Evolutionary conservation across 495 filamentous ascomycete genomes (phyloP), one percentile per base, ranked within the genome.

Genomic region (Aspergillus hancockii): DNA sequence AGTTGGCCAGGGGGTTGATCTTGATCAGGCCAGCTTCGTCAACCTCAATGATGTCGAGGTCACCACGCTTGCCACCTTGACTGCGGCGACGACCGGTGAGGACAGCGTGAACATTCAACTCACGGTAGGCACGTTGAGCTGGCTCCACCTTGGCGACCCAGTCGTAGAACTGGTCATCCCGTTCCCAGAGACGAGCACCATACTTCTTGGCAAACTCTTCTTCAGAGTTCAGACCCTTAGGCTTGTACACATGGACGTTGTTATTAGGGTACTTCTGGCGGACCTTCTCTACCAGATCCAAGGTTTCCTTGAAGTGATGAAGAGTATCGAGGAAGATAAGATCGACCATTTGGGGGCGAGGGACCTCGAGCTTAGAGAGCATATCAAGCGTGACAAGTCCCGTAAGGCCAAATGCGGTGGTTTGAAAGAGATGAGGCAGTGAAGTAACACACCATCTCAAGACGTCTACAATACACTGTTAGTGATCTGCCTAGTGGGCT

Each of bases 71-170:
- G 63, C 91, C 95, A 57, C 95, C 95, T 76, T 98, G 94, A 59
- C 90, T 94, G 57, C 90, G 84, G 45, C 94, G 84, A 46, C 94
- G 92, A 32, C 94, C 94, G n/a, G 95, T 98, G 54, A 98, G 79
- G 56, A 98, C 90, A 49, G 94, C 93, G 57, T 91, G 89, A 31
- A 98, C 94, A 58, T 90, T 85, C 36, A 98, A 81, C 49, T 97
- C 90, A 6, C 85, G 75, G 74, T 97, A 98, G 13, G 94, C 91
- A 50, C 94, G 88, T 75, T 97, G 90, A 52, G 90, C 90, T 14
- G 94, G 95, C 79, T 98, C 94, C 19, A 98, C 94, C 77, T 98
- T 98, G 75, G 93, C 94, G 51, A 92, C 80, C 84, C 89, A 98
- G 83, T 98, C 94, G 76, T 98, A 98, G 41, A 91, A 82, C 66